Evolutionary conservation across 768 basidiomycete genomes (phyloP).

Genomic region (Pleurotus ostreatus): DNA sequence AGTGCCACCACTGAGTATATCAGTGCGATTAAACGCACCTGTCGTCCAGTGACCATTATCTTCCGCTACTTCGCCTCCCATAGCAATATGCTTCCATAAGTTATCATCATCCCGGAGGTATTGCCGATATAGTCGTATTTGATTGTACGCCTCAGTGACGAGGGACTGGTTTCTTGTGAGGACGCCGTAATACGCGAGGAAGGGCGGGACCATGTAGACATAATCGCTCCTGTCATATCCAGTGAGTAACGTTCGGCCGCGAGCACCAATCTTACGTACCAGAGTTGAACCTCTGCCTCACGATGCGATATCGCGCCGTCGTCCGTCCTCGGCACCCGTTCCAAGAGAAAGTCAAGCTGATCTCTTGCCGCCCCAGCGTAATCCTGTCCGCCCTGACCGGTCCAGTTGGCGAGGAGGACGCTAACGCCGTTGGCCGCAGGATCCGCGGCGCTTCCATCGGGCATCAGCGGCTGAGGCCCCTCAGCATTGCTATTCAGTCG

Average conservation of each 20-base stretch:
- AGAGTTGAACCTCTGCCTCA: conserved; percentile 31
- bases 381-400: conserved; percentile 38
- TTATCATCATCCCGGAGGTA: conserved; percentile 52
- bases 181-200: conserved; percentile 81
- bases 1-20: background rate
- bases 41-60: conserved; percentile 82
- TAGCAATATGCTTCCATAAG: conserved; percentile 75
- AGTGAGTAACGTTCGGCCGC: background rate
- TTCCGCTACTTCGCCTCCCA: conserved; percentile 41
- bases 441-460: conserved; percentile 64
- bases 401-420: conserved; percentile 56
- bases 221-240: conserved; percentile 60
- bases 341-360: conserved; percentile 62
- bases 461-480: conserved; percentile 56
- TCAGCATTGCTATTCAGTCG: conserved; percentile 34
- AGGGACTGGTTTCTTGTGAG: conserved; percentile 52
- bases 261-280: background rate
- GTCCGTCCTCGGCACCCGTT: conserved; percentile 51
- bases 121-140: conserved; percentile 67
- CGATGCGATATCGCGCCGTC: conserved; percentile 87
- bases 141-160: conserved; percentile 61
- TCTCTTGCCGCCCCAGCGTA: conserved; percentile 62
- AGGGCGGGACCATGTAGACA: conserved; percentile 84
- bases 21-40: conserved; percentile 32
- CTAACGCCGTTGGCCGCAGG: conserved; percentile 76